These are phyloP conservation scores for Leucocoprinus sp. DNA, from an alignment of 768 basidiomycete genomes.

Conservation along the genomic window DNA sequence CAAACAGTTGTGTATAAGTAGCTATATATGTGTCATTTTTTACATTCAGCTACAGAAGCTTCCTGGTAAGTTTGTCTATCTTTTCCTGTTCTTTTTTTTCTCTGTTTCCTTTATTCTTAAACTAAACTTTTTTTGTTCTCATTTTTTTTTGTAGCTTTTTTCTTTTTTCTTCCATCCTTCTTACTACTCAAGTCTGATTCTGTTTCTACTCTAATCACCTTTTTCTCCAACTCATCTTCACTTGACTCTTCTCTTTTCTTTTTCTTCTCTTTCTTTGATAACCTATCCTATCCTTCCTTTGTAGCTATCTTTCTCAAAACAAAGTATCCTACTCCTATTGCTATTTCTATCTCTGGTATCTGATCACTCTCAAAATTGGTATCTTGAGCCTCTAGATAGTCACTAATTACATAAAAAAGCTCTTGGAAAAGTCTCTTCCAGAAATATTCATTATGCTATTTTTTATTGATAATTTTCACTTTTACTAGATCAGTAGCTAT, in stretches of 20 bases:
- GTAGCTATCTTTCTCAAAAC: not conserved
- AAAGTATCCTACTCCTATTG: not conserved
- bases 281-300: not conserved
- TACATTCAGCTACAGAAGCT: not conserved
- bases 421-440: not conserved
- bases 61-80: constrained; percentile 8
- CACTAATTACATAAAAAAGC: not conserved
- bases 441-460: not conserved
- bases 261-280: not conserved
- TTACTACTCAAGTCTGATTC: not conserved
- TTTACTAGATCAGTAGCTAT: not conserved
- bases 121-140: constrained; percentile 4
- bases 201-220: not conserved
- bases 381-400: not conserved
- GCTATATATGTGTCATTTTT: not conserved
- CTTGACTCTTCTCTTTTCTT: not conserved
- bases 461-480: not conserved
- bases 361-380: not conserved
- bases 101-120: not conserved
- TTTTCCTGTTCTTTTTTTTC: not conserved
- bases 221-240: not conserved
- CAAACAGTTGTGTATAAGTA: not conserved
- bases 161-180: not conserved
- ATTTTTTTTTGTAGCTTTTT: constrained; percentile 1
- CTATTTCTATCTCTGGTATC: not conserved